A percentile compares a stretch with the other conserved stretches of the same genome.
phyloP scores from a whole-genome alignment of 306 rosid genomes.

The Alnus glutinosa region DNA sequence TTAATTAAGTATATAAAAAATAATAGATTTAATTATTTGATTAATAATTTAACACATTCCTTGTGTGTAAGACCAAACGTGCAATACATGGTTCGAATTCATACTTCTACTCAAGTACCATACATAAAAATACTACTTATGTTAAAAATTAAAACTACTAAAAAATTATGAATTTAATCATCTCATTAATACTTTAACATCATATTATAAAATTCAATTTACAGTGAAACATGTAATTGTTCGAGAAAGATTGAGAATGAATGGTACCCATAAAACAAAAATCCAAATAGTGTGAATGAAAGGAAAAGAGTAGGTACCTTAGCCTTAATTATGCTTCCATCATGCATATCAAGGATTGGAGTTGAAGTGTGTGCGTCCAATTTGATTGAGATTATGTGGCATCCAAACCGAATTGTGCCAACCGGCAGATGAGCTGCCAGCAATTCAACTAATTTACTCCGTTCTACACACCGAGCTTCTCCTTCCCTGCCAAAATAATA shows the following conservation, averaged over 20 bases:
- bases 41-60: too few relatives aligned
- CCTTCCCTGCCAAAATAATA: background rate
- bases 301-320: conserved; percentile 27
- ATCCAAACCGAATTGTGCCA: conserved; percentile 43
- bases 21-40: too few relatives aligned
- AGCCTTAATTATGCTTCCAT: conserved; percentile 42
- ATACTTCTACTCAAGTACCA: too few relatives aligned
- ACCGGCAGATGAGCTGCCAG: conserved; percentile 43
- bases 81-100: too few relatives aligned
- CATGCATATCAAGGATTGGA: conserved; percentile 37
- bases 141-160: too few relatives aligned
- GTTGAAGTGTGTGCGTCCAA: conserved; percentile 31
- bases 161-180: too few relatives aligned
- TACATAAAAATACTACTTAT: too few relatives aligned
- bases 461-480: conserved; percentile 51
- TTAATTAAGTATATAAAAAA: too few relatives aligned
- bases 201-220: too few relatives aligned
- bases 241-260: background rate
- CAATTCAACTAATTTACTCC: conserved; percentile 41
- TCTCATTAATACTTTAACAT: too few relatives aligned
- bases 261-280: background rate
- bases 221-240: too few relatives aligned
- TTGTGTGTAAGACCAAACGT: too few relatives aligned
- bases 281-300: background rate
- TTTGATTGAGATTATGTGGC: conserved; percentile 38